Evolutionary conservation across 179 eudicot species (phyloP), one percentile per base, ranked within the genome.

Genomic region (Silene coronaria): DNA sequence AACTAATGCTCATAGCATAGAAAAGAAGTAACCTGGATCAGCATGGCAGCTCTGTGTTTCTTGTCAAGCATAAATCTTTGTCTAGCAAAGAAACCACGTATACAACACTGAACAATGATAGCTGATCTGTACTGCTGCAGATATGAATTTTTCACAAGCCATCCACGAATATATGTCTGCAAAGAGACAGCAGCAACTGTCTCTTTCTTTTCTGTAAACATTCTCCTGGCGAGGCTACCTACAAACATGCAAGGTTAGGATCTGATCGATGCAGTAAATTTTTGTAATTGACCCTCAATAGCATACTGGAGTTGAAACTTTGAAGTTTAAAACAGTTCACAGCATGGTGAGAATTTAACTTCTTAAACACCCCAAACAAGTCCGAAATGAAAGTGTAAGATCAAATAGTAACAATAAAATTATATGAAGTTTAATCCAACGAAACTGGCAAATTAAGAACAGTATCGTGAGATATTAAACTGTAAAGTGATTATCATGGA

Each of bases 11-110:
- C 22, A 27, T 67, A 45, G 68, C 17, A 55, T 8, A 38, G 32
- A 77, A 69, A 53, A 48, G 71, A 62, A 36, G 60, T 76, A 53
- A 95, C 99, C 97, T 95, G 97, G 80, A 95, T 92, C 71, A 88
- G 36, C 21, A 84, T 86, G 65, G 97, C 97, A 79, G 99, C 97
- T 75, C 82, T 88, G 57, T 86, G 83, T 77, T 88, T 89, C 85
- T 85, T 91, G 72, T 83, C 85, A 62, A 78, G 72, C 70, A 85
- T 73, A 86, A 86, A 89, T 81, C 83, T 92, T 75, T 79, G 85
- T 23, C 96, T 91, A 67, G 89, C 79, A 27, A 82, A 78, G 79
- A 87, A 91, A 67, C 93, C 93, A 80, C 91, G 91, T 64, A 92
- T 84, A 77, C 90, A 70, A 32, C 95, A 89, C 67, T 95, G 97